These are phyloP conservation scores for Erythrophleum fordii DNA, from an alignment of 306 rosid species.

Conservation along the genomic window DNA sequence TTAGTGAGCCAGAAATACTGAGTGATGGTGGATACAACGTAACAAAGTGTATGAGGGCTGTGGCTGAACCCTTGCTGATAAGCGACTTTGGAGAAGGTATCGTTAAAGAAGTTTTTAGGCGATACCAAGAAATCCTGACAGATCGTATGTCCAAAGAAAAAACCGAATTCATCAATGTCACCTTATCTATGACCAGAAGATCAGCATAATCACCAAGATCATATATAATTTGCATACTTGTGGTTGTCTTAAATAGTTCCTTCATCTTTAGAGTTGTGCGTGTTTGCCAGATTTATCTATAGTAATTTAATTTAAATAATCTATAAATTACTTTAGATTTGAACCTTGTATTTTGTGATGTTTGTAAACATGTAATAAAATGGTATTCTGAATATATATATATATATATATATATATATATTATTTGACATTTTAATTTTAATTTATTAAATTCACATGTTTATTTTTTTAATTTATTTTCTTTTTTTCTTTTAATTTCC, in stretches of 20 bases:
- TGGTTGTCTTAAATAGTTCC: background rate
- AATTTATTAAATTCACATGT: too few relatives aligned
- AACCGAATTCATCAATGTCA: constrained; percentile 39
- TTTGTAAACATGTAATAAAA: background rate
- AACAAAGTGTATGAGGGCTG: constrained; percentile 50
- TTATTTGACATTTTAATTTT: too few relatives aligned
- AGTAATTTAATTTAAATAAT: background rate
- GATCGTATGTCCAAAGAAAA: constrained; percentile 43
- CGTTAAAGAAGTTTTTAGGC: constrained; percentile 39
- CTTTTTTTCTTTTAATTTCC: too few relatives aligned
- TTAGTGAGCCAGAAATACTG: background rate
- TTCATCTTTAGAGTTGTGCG: background rate
- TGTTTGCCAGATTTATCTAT: background rate
- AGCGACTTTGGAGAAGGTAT: constrained; percentile 45
- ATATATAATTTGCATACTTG: background rate
- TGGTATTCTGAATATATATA: too few relatives aligned
- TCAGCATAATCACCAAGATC: background rate
- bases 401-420: too few relatives aligned
- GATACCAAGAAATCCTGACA: constrained; percentile 27
- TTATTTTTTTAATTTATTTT: too few relatives aligned
- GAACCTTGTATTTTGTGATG: background rate
- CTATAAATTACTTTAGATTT: background rate
- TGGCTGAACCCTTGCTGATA: constrained; percentile 38
- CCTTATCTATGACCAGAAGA: constrained; percentile 14
- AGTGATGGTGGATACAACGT: constrained; percentile 37